A percentile compares a stretch with the other conserved stretches of the same genome.
These are phyloP conservation scores for Sarocladiaceae sp. DNA, from an alignment of 2,329 filamentous ascomycete species.

Conservation along the genomic window DNA sequence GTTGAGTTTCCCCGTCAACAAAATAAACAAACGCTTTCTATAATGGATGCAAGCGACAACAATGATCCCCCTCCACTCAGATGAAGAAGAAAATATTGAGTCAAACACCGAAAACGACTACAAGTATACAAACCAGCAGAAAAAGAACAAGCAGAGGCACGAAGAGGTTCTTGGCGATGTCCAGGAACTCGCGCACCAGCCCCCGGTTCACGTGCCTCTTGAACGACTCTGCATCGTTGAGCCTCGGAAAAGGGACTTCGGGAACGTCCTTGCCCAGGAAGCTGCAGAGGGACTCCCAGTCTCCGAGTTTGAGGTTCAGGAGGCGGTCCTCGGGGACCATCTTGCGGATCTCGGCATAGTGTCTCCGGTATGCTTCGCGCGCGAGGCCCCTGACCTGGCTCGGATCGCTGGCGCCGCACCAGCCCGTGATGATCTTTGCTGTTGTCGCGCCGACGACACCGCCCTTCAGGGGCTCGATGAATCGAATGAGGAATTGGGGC, in stretches of 20 bases:
- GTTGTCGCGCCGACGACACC: not conserved
- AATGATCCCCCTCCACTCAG: too few species aligned
- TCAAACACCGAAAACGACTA: too few species aligned
- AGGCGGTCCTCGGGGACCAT: slow-evolving; percentile 4
- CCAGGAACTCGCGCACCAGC: too few species aligned
- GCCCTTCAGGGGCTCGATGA: not conserved
- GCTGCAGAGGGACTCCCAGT: slow-evolving; percentile 30
- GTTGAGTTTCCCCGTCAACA: too few species aligned
- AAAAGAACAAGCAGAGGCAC: too few species aligned
- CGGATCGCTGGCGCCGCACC: not conserved
- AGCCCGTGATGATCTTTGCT: not conserved
- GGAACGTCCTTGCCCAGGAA: slow-evolving; percentile 29
- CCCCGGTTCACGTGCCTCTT: too few species aligned
- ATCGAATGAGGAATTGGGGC: not conserved
- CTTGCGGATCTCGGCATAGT: not conserved
- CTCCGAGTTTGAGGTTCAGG: slow-evolving; percentile 25
- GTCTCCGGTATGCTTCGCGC: not conserved
- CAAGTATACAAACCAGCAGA: too few species aligned
- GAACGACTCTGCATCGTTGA: too few species aligned
- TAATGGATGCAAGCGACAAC: too few species aligned
- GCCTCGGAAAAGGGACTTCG: slow-evolving; percentile 15
- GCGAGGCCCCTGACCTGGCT: not conserved
- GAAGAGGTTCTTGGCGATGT: too few species aligned
- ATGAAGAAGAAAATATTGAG: too few species aligned
- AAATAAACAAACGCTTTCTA: too few species aligned